Percentiles rank a stretch among this genome's conserved stretches.
Evolutionary conservation across 1,139 yeast species (phyloP).

Genomic region (Nakaseomyces glabratus): DNA sequence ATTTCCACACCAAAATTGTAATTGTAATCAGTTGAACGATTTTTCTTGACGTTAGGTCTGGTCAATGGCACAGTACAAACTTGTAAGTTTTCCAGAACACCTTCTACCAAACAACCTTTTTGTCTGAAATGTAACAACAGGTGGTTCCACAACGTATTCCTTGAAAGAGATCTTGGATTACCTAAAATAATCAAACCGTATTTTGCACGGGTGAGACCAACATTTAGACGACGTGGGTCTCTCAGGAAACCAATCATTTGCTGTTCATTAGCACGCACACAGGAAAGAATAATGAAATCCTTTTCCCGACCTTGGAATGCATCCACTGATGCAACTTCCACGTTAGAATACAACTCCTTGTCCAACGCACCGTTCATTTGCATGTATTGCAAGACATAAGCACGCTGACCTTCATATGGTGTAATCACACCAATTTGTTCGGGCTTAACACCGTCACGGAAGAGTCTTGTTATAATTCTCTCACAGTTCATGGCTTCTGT

Average conservation of each 20-base stretch:
- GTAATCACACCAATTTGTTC: slow-evolving; percentile 86
- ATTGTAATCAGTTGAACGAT: slow-evolving; percentile 12
- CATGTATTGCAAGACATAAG: slow-evolving; percentile 74
- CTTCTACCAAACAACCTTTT: slow-evolving; percentile 83
- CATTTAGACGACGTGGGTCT: slow-evolving; percentile 87
- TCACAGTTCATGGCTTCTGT: slow-evolving; percentile 91
- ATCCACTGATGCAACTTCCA: slow-evolving; percentile 89
- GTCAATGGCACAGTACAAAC: slow-evolving; percentile 57
- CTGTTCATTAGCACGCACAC: slow-evolving; percentile 84
- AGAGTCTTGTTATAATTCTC: slow-evolving; percentile 62
- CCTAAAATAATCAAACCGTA: slow-evolving; percentile 79
- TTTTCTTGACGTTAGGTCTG: slow-evolving; percentile 24
- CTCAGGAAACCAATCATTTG: slow-evolving; percentile 79
- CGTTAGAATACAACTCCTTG: slow-evolving; percentile 55
- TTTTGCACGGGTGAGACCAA: slow-evolving; percentile 85
- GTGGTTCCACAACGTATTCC: slow-evolving; percentile 71
- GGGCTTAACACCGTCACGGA: slow-evolving; percentile 73
- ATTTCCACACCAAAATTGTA: slow-evolving; percentile 19
- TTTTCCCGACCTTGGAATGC: slow-evolving; percentile 97
- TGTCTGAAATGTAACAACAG: slow-evolving; percentile 72
- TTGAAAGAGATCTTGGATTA: slow-evolving; percentile 69
- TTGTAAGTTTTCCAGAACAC: slow-evolving; percentile 75
- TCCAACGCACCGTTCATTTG: slow-evolving; percentile 61
- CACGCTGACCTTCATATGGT: slow-evolving; percentile 91
- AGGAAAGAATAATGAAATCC: slow-evolving; percentile 77